Evolutionary conservation across 257 asterid species (phyloP), one percentile per base, ranked within the genome.

Genomic region (Solanum dulcamara): DNA sequence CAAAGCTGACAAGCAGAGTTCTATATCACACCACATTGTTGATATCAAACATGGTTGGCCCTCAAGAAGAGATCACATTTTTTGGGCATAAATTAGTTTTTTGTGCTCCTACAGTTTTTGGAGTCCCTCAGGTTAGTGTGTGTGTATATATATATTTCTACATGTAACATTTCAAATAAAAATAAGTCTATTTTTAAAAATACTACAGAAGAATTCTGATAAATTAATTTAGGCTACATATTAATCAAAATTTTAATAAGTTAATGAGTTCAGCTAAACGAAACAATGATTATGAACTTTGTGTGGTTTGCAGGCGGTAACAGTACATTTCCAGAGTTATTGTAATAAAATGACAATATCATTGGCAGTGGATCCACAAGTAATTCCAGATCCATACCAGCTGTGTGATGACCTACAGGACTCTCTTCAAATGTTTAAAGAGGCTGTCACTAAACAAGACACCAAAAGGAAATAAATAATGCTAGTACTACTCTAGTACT

Each of bases 311-410:
- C 60, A 87, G 89, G 85, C 89, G 7, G 68, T 87, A 42, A 24
- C 46, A 5, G 79, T 90, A 15, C 92, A 87, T 84, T 85, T 77
- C 74, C 92, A 90, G 51, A 91, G 91, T 72, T 91, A 89, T 22
- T 90, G 72, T 3, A 67, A 85, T 13, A 91, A 89, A 88, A 88
- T 91, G 53, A 88, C 88, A 9, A 89, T 91, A 18, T 85, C 89
- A 17, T 48, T 91, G 13, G 89, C 87, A 3, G 89, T 89, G 8
- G 92, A 91, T 20, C 89, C 91, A 26, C 70, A 80, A 8, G 70
- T 89, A 85, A 85, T 91, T 38, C 90, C 92, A 44, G 87, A 90
- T 84, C 92, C 94, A 79, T 79, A 89, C 46, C 87, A 91, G 33
- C 87, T 91, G 2, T 89, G 90, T 57, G 91, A 91, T 85, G 92